These are phyloP conservation scores for Heliosperma pusillum DNA, from an alignment of 148 eudicot genomes.

Conservation along the genomic window DNA sequence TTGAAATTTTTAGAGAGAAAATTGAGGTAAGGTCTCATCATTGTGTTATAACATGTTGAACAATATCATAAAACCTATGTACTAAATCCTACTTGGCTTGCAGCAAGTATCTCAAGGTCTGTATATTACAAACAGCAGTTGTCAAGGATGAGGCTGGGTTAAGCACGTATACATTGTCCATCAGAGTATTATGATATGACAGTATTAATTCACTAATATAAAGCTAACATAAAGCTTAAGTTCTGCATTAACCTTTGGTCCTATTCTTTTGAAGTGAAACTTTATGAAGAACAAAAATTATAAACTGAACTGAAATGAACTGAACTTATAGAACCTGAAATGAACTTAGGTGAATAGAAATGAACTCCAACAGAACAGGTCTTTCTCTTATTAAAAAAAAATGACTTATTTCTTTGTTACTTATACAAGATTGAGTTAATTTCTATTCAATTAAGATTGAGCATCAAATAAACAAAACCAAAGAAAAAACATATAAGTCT, in stretches of 20 bases:
- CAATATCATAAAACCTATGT: neutral
- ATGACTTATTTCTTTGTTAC: neutral
- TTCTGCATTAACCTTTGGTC: neutral
- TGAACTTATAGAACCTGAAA: too few species aligned
- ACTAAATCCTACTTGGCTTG: neutral
- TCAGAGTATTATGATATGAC: neutral
- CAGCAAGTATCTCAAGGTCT: neutral
- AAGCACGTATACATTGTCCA: neutral
- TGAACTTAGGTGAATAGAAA: too few species aligned
- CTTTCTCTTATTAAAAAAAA: neutral
- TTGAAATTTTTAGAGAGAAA: neutral
- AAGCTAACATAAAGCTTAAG: neutral
- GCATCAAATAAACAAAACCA: neutral
- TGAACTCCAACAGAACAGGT: too few species aligned
- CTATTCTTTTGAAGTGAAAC: too few species aligned
- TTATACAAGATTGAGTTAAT: neutral
- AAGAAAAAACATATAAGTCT: neutral
- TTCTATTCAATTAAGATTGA: too few species aligned
- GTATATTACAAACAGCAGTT: neutral
- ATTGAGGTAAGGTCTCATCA: neutral
- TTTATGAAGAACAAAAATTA: too few species aligned
- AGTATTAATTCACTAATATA: neutral
- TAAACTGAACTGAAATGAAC: too few species aligned
- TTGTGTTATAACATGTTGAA: conserved; percentile 5
- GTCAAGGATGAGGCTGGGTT: neutral